Conservation (phyloP, 805 yeast genomes). For the Brettanomyces bruxellensis region DNA sequence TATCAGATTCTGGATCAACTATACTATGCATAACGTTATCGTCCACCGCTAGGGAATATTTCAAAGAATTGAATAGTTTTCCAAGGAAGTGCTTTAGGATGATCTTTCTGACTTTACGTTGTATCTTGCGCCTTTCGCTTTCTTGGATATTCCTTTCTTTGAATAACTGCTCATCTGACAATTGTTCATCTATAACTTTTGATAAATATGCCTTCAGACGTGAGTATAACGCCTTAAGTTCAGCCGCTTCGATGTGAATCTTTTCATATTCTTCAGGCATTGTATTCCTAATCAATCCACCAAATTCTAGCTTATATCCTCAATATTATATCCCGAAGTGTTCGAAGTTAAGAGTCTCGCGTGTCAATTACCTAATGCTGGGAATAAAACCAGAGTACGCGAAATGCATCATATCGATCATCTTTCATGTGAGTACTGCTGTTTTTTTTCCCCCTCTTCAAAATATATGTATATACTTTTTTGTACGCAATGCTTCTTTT, state of each 20-base stretch:
- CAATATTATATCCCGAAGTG: no score
- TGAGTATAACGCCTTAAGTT: slow-evolving; percentile 39
- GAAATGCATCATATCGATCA: no score
- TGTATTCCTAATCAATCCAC: background rate
- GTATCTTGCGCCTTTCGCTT: slow-evolving; percentile 9
- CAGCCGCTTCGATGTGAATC: slow-evolving; percentile 39
- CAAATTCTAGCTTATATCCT: no score
- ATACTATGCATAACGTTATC: slow-evolving; percentile 27
- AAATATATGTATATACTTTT: no score
- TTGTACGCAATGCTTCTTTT: no score
- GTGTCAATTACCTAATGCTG: no score
- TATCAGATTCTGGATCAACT: background rate
- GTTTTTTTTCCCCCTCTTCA: no score
- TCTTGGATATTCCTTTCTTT: slow-evolving; percentile 4
- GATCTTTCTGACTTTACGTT: slow-evolving; percentile 27
- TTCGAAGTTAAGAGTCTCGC: no score
- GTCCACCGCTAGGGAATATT: slow-evolving; percentile 47
- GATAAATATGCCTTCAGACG: slow-evolving; percentile 34
- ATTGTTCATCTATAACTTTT: slow-evolving; percentile 30
- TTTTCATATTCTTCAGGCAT: slow-evolving; percentile 2
- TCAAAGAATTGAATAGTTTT: slow-evolving; percentile 48
- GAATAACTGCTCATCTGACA: slow-evolving; percentile 7
- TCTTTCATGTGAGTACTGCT: no score
- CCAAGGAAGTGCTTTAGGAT: slow-evolving; percentile 37
- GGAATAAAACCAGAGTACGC: no score